These are phyloP conservation scores for Berberis thunbergii DNA, from an alignment of 164 flowering plant genomes.

Conservation along the genomic window DNA sequence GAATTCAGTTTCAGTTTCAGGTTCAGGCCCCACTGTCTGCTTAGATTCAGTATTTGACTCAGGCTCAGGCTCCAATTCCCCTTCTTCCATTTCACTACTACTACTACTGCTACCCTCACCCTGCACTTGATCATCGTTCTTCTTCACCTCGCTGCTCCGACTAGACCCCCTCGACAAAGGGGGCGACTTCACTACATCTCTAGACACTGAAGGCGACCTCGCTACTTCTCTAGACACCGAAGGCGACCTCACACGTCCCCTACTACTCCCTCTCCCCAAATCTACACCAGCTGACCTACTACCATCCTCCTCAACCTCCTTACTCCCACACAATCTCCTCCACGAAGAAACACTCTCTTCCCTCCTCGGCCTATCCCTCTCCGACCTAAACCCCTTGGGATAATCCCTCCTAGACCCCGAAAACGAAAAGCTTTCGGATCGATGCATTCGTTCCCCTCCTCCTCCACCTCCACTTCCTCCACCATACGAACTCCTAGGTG, in stretches of 20 bases:
- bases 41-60: too few relatives aligned
- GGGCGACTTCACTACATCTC: conserved; percentile 24
- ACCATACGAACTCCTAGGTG: too few relatives aligned
- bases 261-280: conserved; percentile 27
- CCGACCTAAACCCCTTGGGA: conserved; percentile 81
- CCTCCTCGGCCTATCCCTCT: conserved; percentile 58
- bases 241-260: conserved; percentile 29
- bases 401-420: conserved; percentile 59
- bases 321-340: conserved; percentile 46
- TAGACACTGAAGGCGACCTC: too few relatives aligned
- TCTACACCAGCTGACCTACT: conserved; percentile 22
- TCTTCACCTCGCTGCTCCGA: conserved; percentile 48
- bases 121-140: conserved; percentile 30
- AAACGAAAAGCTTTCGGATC: conserved; percentile 54
- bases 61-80: conserved; percentile 64
- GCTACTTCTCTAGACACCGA: conserved; percentile 13
- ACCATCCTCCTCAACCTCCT: conserved; percentile 33
- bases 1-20: conserved; percentile 9
- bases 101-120: conserved; percentile 25
- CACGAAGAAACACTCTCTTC: conserved; percentile 58
- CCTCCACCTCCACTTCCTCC: conserved; percentile 12
- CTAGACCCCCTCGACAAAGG: conserved; percentile 42
- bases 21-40: conserved; percentile 12
- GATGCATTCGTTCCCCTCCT: conserved; percentile 33
- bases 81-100: conserved; percentile 84